Conservation (phyloP, 1,139 yeast genomes). For the Hanseniaspora gamundiae region DNA sequence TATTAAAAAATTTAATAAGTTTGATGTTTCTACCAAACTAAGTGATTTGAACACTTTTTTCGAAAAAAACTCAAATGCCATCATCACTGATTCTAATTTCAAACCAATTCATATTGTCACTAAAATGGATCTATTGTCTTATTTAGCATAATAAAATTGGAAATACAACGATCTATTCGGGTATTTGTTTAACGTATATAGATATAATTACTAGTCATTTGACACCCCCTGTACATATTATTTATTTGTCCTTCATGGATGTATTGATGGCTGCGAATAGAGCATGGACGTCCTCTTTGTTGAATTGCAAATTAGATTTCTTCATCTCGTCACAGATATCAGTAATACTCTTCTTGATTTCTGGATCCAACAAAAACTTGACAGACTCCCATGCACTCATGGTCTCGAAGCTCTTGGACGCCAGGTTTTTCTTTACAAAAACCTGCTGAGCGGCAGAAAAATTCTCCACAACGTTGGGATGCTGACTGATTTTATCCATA, state of each 20-base stretch:
- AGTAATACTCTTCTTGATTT: slow-evolving; percentile 16
- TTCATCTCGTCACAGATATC: slow-evolving; percentile 16
- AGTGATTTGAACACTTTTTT: slow-evolving; percentile 65
- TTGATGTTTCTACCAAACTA: slow-evolving; percentile 58
- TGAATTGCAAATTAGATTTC: slow-evolving; percentile 16
- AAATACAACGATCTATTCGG: too few relatives aligned
- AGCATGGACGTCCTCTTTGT: slow-evolving; percentile 19
- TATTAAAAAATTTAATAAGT: slow-evolving; percentile 57
- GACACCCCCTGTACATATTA: background rate
- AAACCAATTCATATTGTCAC: slow-evolving; percentile 80
- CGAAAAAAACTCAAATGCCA: slow-evolving; percentile 78
- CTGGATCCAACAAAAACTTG: slow-evolving; percentile 18
- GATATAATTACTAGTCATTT: too few relatives aligned
- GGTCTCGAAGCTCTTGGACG: background rate
- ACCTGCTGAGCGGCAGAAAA: slow-evolving; percentile 4
- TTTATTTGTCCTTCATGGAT: slow-evolving; percentile 16
- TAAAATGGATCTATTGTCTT: slow-evolving; percentile 72
- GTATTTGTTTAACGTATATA: too few relatives aligned
- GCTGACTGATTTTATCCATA: slow-evolving; percentile 16
- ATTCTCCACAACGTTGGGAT: slow-evolving; percentile 15
- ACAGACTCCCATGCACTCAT: slow-evolving; percentile 17
- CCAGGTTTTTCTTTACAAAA: background rate
- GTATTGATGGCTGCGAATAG: slow-evolving; percentile 14
- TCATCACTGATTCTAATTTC: slow-evolving; percentile 60
- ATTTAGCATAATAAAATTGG: slow-evolving; percentile 31